These are phyloP conservation scores for Candida odintsovae DNA, from an alignment of 805 yeast species.

Conservation along the genomic window DNA sequence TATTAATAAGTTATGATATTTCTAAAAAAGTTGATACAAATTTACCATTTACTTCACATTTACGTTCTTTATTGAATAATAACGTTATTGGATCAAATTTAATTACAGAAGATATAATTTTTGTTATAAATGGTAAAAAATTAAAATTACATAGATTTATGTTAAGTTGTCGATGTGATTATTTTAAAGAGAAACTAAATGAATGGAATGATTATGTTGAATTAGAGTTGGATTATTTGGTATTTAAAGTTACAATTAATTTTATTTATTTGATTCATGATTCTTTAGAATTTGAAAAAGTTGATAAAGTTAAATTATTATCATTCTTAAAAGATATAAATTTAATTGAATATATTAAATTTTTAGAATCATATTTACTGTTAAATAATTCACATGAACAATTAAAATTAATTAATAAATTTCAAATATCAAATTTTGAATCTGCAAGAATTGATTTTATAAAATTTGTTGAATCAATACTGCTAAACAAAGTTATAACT, in stretches of 20 bases:
- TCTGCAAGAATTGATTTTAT: constrained; percentile 18
- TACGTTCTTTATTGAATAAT: background rate
- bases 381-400: constrained; percentile 26
- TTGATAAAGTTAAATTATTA: constrained; percentile 25
- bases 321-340: constrained; percentile 29
- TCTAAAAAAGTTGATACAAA: constrained; percentile 60
- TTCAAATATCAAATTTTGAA: constrained; percentile 15
- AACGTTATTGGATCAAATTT: constrained; percentile 20
- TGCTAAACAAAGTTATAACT: constrained; percentile 11
- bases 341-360: constrained; percentile 32
- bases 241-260: constrained; percentile 22
- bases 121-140: constrained; percentile 14
- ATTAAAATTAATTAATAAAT: constrained; percentile 27
- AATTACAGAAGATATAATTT: constrained; percentile 17
- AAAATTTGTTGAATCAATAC: constrained; percentile 14
- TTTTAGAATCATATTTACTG: constrained; percentile 23
- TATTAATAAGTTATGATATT: constrained; percentile 55
- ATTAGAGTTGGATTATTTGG: constrained; percentile 14
- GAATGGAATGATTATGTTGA: constrained; percentile 20
- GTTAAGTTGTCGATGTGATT: constrained; percentile 31
- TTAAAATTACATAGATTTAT: constrained; percentile 35
- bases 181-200: constrained; percentile 22
- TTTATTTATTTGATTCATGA: constrained; percentile 35
- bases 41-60: constrained; percentile 69
- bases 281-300: constrained; percentile 29